Conservation (phyloP, 2,329 filamentous ascomycete genomes). For the Hypoxylon sp. region DNA sequence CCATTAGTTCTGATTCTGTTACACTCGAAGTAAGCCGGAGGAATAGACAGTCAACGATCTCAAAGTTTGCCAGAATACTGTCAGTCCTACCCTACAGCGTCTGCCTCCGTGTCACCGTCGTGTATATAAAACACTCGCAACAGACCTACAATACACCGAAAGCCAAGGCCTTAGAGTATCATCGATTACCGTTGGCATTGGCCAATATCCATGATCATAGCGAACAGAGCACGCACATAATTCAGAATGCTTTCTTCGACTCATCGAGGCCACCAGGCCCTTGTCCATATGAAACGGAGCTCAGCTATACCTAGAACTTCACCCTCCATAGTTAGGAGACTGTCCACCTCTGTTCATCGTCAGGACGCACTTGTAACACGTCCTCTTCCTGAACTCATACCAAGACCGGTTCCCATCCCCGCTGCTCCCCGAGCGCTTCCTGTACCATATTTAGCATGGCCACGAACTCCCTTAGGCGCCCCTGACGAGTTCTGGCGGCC, state of each 20-base stretch:
- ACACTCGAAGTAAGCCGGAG: background rate
- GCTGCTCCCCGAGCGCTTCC: background rate
- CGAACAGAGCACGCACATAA: background rate
- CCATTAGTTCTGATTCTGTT: background rate
- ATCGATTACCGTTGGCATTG: background rate
- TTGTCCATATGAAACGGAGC: background rate
- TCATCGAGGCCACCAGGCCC: background rate
- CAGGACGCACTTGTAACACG: background rate
- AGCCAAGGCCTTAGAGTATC: background rate
- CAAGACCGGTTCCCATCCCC: background rate
- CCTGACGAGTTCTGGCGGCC: conserved; percentile 44
- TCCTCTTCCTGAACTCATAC: background rate
- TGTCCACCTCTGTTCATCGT: conserved; percentile 6
- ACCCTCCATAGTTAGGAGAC: background rate
- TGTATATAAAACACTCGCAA: background rate
- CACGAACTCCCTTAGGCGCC: background rate
- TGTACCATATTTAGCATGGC: background rate
- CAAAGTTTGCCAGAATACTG: background rate
- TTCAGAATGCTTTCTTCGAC: conserved; percentile 23
- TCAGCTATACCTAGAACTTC: background rate
- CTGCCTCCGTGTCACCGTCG: background rate
- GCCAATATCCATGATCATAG: background rate
- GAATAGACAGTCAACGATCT: background rate
- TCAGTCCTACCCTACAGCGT: background rate
- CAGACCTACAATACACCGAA: background rate